Evolutionary conservation across 176 grass and related monocot species (phyloP).

Genomic region (Rhynchospora tenuis): DNA sequence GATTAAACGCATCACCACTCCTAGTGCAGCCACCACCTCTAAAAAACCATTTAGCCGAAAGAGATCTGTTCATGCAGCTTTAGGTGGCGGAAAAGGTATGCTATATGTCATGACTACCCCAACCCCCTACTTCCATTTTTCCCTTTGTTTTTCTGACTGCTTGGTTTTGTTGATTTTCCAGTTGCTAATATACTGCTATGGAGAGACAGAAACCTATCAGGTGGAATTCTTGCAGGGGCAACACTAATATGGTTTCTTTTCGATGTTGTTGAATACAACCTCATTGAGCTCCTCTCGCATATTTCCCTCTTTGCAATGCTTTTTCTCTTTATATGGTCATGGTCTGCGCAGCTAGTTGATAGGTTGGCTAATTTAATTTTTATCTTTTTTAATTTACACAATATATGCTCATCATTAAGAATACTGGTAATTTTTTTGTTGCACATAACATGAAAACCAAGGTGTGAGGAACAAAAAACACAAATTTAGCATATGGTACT

Average conservation of each 20-base stretch:
- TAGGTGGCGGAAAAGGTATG: conserved; percentile 51
- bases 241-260: conserved; percentile 74
- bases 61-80: conserved; percentile 32
- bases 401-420: not conserved
- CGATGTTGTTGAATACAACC: conserved; percentile 72
- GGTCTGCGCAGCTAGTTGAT: conserved; percentile 41
- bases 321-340: conserved; percentile 61
- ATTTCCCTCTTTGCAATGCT: conserved; percentile 59
- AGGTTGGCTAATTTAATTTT: conserved; percentile 33
- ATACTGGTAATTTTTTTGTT: not conserved
- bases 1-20: not conserved
- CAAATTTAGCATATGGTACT: not conserved
- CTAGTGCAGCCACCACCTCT: not conserved
- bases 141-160: not conserved
- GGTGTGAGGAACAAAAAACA: not conserved
- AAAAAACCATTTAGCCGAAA: conserved; percentile 15
- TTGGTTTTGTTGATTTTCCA: conserved; percentile 15
- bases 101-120: not conserved
- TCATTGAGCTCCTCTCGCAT: conserved; percentile 66
- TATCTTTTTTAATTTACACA: not conserved
- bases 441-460: conserved; percentile 3
- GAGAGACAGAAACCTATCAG: conserved; percentile 60
- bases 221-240: conserved; percentile 52
- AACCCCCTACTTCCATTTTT: not conserved
- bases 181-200: conserved; percentile 83